These are phyloP conservation scores for Calocybe gambosa DNA, from an alignment of 1,284 basidiomycete species.

Conservation along the genomic window DNA sequence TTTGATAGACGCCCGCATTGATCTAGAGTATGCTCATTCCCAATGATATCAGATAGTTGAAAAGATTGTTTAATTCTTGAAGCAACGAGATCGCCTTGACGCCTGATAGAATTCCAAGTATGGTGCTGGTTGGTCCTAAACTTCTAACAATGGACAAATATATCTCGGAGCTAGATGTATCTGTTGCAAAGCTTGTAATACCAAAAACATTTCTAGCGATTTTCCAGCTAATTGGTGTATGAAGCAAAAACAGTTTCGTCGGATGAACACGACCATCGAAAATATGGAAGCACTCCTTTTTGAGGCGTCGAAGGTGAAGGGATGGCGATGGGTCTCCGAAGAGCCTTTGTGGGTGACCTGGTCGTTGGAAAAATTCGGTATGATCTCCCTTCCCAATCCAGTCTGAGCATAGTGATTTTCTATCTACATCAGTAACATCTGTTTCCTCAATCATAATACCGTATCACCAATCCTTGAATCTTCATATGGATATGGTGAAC, in stretches of 20 bases:
- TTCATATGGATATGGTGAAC: slow-evolving; percentile 51
- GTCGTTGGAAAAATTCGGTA: slow-evolving; percentile 73
- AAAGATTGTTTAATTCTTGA: slow-evolving; percentile 9
- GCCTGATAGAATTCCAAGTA: slow-evolving; percentile 48
- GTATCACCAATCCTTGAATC: slow-evolving; percentile 61
- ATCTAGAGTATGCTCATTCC: slow-evolving; percentile 59
- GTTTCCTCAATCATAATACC: slow-evolving; percentile 51
- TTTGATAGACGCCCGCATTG: slow-evolving; percentile 67
- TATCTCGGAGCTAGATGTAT: slow-evolving; percentile 51
- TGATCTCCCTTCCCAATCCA: slow-evolving; percentile 15
- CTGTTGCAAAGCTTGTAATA: slow-evolving; percentile 59
- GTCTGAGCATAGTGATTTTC: neutral
- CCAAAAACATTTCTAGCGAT: neutral
- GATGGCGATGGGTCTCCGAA: slow-evolving; percentile 57
- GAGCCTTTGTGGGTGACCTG: slow-evolving; percentile 77
- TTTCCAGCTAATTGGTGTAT: slow-evolving; percentile 3
- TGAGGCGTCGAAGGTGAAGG: slow-evolving; percentile 65
- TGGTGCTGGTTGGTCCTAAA: slow-evolving; percentile 54
- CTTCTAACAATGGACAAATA: slow-evolving; percentile 60
- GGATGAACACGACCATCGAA: slow-evolving; percentile 56
- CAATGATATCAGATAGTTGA: slow-evolving; percentile 1
- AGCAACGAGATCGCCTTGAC: slow-evolving; percentile 61
- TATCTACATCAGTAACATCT: slow-evolving; percentile 39
- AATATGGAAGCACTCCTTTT: slow-evolving; percentile 54
- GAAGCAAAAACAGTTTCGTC: slow-evolving; percentile 64